Percentiles rank a stretch among this genome's conserved stretches.
Evolutionary conservation across 2,329 filamentous ascomycete species (phyloP).

Genomic region (Penicillium digitatum): DNA sequence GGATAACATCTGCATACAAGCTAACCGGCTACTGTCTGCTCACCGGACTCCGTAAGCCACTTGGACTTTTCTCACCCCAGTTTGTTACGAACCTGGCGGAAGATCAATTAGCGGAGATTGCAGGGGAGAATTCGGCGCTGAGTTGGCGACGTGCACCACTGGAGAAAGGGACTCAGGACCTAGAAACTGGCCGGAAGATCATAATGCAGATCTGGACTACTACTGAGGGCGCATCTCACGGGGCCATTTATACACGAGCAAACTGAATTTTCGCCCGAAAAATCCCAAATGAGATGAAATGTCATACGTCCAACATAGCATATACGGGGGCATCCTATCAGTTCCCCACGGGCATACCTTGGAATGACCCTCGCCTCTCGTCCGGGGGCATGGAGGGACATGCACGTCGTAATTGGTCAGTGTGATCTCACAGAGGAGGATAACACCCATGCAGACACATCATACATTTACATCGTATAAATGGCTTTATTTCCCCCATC

Average conservation of each 20-base stretch:
- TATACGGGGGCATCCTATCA: slow-evolving; percentile 5
- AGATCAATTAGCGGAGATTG: slow-evolving; percentile 53
- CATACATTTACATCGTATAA: background rate
- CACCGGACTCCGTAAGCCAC: slow-evolving; percentile 47
- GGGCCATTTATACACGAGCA: background rate
- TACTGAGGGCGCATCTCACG: background rate
- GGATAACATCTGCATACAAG: slow-evolving; percentile 60
- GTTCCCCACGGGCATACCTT: slow-evolving; percentile 18
- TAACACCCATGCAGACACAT: background rate
- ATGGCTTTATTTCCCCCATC: background rate
- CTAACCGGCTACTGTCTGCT: slow-evolving; percentile 54
- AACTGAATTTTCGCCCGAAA: background rate
- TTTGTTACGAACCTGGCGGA: slow-evolving; percentile 49
- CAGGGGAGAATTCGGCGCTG: slow-evolving; percentile 52
- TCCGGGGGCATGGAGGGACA: slow-evolving; percentile 38
- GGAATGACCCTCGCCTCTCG: slow-evolving; percentile 28
- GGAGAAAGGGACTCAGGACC: background rate
- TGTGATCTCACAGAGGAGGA: rapidly evolving
- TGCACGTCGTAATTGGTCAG: slow-evolving; percentile 34
- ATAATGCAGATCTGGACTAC: background rate
- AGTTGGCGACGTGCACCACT: background rate
- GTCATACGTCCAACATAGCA: background rate
- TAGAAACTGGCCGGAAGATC: background rate
- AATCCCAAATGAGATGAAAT: background rate
- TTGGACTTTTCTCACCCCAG: slow-evolving; percentile 51